Evolutionary conservation across 352 stramenopile species (phyloP), one percentile per base, ranked within the genome.

Genomic region (Globisporangium cylindrosporum): DNA sequence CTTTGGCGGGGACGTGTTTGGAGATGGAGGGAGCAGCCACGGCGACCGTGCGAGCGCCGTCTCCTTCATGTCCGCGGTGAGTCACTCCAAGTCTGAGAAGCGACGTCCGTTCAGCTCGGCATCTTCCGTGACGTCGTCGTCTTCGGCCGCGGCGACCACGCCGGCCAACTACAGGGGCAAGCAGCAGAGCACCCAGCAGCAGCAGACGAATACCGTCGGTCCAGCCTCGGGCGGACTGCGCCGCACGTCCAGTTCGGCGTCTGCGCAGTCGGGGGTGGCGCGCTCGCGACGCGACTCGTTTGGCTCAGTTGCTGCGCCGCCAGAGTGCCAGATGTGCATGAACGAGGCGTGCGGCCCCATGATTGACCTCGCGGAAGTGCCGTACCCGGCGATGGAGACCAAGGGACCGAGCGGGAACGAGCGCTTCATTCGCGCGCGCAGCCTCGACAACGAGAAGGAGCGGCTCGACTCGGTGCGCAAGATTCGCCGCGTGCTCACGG

Each of bases 271-370:
- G 25, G 36, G 24, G 1, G n/a, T 56, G 41, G 66, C 59, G 7
- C 66, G 51, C 10, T 66, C 59, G 41, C 73, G 74, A 2, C 77
- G 74, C 3, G 73, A 80, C n/a, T 84, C 77, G 60, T 79, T 84
- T 54, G 61, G 67, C 20, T 69, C 63, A 32, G 59, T 57, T 8
- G 54, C 55, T 5, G 56, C 43, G 38, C 22, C 48, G 0, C 59
- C 54, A 9, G 67, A 89, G 38, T 93, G 86, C 41, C 67, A 66
- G 18, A 64, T 85, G 63, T 93, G 86, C 68, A 77, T 77, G 56
- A 84, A 91, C 72, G 79, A 89, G 56, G 79, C 70, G 2, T 93
- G 86, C 27, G 75, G 66, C 18, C 82, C 86, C 4, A 67, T 93
- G n/a, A 64, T 74, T 1, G 81, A 86, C 29, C 69, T 83, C 49